phyloP scores from a whole-genome alignment of 345 rosid genomes.

The Euclidium syriacum region DNA sequence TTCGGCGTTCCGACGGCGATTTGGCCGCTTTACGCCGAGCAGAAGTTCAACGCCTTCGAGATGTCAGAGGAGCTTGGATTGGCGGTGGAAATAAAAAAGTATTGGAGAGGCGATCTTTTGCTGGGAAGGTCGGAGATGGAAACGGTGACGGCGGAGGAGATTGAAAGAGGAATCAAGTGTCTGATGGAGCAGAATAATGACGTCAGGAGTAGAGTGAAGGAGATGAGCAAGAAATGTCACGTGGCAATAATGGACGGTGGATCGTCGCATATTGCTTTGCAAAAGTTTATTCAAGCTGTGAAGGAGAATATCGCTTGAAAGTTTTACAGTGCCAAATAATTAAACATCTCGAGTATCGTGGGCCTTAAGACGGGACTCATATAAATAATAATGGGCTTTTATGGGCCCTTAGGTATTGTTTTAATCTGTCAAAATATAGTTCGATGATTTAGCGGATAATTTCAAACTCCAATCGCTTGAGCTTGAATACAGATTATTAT shows the following conservation, averaged over 20 bases:
- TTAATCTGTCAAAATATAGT: no score
- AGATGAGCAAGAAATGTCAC: conserved; percentile 26
- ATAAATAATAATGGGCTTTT: no score
- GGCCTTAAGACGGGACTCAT: no score
- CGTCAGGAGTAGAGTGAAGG: conserved; percentile 30
- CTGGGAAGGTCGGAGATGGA: background rate
- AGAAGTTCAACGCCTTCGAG: conserved; percentile 50
- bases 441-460: no score
- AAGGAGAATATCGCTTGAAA: background rate
- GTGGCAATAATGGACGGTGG: conserved; percentile 34
- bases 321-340: no score
- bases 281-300: conserved; percentile 27
- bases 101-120: conserved; percentile 15
- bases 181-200: conserved; percentile 34
- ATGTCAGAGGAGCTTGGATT: conserved; percentile 39
- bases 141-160: conserved; percentile 23
- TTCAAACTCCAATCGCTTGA: no score
- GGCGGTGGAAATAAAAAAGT: conserved; percentile 37
- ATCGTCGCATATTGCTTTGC: conserved; percentile 25
- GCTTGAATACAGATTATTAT: background rate
- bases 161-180: conserved; percentile 30
- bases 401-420: no score
- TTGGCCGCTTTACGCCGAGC: conserved; percentile 52
- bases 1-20: conserved; percentile 45
- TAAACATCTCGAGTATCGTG: no score